Evolutionary conservation across 176 grass and related monocot genomes (phyloP), one percentile per base, ranked within the genome.

Genomic region (Eleusine coracana): DNA sequence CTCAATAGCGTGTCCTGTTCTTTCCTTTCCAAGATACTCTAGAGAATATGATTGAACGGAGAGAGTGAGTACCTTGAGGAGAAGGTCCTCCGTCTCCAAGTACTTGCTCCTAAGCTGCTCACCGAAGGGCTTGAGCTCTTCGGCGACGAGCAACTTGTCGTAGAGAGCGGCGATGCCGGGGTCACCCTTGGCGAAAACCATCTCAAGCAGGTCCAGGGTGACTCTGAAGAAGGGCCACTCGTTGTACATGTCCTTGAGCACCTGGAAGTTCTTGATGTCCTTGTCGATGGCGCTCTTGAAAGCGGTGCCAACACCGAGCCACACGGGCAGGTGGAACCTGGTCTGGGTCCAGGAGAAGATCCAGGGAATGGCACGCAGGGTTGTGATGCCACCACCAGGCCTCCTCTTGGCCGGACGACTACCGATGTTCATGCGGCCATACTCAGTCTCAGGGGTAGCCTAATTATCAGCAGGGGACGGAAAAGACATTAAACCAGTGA

Each of bases 301-400:
- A 1, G 95, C 95, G 62, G 86, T 67, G 49, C 92, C 95, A 80
- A 92, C 87, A 0, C 95, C 95, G 6, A 97, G 86, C 92, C 95
- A 97, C 73, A 97, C 92, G 16, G 95, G 95, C 2, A 97, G 90
- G 84, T 97, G 92, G 89, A 97, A 97, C 70, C 92, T 86, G 31
- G 92, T 97, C 86, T 97, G 95, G 1, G 92, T 97, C 95, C 95
- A 97, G 15, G 95, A 85, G 82, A 98, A 98, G 76, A 98, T 98
- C 95, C 95, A 98, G 9, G 95, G 95, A 68, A 98, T 98, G 4
- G 95, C 95, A 6, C 92, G 95, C 29, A 98, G 90, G 2, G 95
- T 84, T 44, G 89, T 85, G 78, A 94, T 93, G 51, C 95, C 95
- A 21, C 95, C 92, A 51, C 82, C 77, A 0, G 92, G 90, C 82